Evolutionary conservation across 352 stramenopile species (phyloP).

Genomic region (Phytophthora capsici): DNA sequence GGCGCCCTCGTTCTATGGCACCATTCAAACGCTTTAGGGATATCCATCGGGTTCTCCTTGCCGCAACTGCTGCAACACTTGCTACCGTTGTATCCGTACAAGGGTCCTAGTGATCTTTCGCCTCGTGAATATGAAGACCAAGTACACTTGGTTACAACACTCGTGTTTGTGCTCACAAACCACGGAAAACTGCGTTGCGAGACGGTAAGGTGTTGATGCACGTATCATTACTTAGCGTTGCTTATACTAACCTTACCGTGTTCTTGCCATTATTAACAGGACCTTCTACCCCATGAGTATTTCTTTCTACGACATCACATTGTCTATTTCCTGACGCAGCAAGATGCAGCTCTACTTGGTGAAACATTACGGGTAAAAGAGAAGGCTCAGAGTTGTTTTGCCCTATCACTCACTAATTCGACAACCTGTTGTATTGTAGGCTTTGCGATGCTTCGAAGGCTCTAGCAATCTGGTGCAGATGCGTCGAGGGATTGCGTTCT

Average conservation of each 20-base stretch:
- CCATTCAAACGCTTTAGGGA: slow-evolving; percentile 63
- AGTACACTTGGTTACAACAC: slow-evolving; percentile 82
- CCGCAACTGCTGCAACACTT: slow-evolving; percentile 79
- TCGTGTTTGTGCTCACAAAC: slow-evolving; percentile 88
- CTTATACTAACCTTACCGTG: slow-evolving; percentile 6
- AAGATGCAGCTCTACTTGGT: slow-evolving; percentile 73
- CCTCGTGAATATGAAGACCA: slow-evolving; percentile 79
- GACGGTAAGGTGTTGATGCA: slow-evolving; percentile 35
- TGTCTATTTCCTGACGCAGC: slow-evolving; percentile 73
- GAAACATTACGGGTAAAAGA: slow-evolving; percentile 71
- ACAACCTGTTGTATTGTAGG: slow-evolving; percentile 38
- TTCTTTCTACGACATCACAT: slow-evolving; percentile 90
- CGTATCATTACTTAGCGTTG: neutral
- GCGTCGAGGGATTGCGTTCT: slow-evolving; percentile 70
- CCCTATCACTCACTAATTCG: too few relatives aligned
- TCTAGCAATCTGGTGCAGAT: slow-evolving; percentile 74
- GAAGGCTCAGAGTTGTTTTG: too few relatives aligned
- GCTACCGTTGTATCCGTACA: slow-evolving; percentile 84
- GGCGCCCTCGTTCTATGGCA: slow-evolving; percentile 75
- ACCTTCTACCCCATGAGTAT: slow-evolving; percentile 91
- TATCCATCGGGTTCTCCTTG: slow-evolving; percentile 72
- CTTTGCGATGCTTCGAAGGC: slow-evolving; percentile 75
- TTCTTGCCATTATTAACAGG: slow-evolving; percentile 38
- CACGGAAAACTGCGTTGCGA: slow-evolving; percentile 82
- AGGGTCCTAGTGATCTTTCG: slow-evolving; percentile 68